Percentiles rank a stretch among this genome's conserved stretches.
Evolutionary conservation across 1,284 basidiomycete species (phyloP).

Genomic region (Sanghuangporus sanghuang): DNA sequence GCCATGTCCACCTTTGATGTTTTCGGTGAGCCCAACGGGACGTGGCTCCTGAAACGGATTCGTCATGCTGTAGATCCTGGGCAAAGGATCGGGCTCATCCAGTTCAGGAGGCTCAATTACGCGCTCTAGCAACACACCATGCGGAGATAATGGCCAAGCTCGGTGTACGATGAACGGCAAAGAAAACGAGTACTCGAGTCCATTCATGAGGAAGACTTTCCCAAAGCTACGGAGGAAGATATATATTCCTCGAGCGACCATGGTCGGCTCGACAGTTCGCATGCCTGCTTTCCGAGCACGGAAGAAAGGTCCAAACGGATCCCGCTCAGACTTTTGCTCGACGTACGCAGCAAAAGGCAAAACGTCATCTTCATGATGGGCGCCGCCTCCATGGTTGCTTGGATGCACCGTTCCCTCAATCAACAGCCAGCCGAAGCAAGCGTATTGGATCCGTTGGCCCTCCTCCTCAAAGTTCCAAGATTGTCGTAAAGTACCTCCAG

Average conservation of each 20-base stretch:
- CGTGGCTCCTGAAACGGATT: conserved; percentile 74
- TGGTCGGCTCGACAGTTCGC: conserved; percentile 18
- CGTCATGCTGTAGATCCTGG: conserved; percentile 73
- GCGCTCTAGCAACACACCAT: conserved; percentile 77
- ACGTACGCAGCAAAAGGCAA: conserved; percentile 30
- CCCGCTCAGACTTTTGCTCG: conserved; percentile 26
- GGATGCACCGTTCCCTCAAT: conserved; percentile 11
- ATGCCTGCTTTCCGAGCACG: conserved; percentile 25
- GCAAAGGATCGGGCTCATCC: conserved; percentile 54
- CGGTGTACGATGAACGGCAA: conserved; percentile 75
- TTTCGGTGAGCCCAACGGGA: conserved; percentile 56
- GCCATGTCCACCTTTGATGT: conserved; percentile 45
- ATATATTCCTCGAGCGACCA: conserved; percentile 52
- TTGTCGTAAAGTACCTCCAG: conserved; percentile 65
- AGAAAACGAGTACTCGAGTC: conserved; percentile 73
- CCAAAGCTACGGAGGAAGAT: conserved; percentile 75
- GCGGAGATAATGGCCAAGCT: conserved; percentile 74
- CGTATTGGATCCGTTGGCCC: conserved; percentile 68
- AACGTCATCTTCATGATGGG: conserved; percentile 29
- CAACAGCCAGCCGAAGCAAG: conserved; percentile 64
- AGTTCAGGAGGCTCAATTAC: conserved; percentile 61
- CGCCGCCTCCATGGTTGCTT: conserved; percentile 3
- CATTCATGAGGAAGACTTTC: conserved; percentile 70
- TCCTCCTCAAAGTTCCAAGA: conserved; percentile 74
- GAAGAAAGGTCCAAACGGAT: conserved; percentile 33